Base-by-base conservation (phyloP, 495 filamentous ascomycete genomes). In the Trichoderma reesei region DNA sequence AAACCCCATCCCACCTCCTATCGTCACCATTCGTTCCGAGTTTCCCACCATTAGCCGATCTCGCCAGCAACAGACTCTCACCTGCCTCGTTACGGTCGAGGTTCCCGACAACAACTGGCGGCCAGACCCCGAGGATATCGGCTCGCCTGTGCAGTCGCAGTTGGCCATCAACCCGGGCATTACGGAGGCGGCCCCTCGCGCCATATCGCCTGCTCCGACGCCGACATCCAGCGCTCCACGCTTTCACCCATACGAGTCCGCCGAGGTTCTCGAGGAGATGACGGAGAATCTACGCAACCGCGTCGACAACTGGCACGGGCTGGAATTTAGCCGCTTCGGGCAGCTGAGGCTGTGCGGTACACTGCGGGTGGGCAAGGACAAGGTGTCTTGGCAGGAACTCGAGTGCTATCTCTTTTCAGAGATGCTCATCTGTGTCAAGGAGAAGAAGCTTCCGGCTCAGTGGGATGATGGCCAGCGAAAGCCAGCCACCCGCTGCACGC, bases 351-450 rank as follows among this genome's bases (percentile, higher is more conserved):
- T 98, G 44, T 92, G 96, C 70, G 94, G 92, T 54, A 92, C 90
- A 16, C 87, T 98, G 67, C 86, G 89, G 63, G 94, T 99, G 26
- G 94, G 95, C 67, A 99, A 98, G 69, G 94, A 99, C 73, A 91
- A 91, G 67, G 83, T 94, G 68, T 92, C 94, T 13, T 99, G 94
- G 94, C 94, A 99, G 78, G 95, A 99, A 71, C 75, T 99, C 62
- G 92, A 98, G 73, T 99, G 95, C 73, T 99, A 90, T 75, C 83
- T 99, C 26, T 99, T 98, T 71, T 89, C 88, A 3, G 94, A 98
- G 75, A 99, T 99, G 94, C 91, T 99, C 62, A 99, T 99, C 67
- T 99, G 94, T 72, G 91, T 98, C 65, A 99, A 97, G 75, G 94
- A 98, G 71, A 97, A 96, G 82, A 95, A 92, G 74, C 74, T 80